Evolutionary conservation across 768 basidiomycete genomes (phyloP).

Genomic region (Porphyrellus cyaneotinctus): DNA sequence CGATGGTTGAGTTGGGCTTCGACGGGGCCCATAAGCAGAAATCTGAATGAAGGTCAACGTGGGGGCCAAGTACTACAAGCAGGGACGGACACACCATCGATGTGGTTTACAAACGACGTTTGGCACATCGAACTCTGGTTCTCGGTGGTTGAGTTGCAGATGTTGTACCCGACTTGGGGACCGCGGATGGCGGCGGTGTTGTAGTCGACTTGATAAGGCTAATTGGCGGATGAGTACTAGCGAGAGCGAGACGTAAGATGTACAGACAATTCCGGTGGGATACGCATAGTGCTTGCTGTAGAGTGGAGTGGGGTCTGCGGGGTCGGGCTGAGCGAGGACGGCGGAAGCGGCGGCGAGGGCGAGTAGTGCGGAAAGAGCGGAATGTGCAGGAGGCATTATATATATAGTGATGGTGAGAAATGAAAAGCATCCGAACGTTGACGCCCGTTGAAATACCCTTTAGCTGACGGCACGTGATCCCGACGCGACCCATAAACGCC

Average conservation of each 20-base stretch:
- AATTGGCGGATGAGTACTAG: not conserved
- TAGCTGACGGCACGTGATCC: constrained; percentile 27
- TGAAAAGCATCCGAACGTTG: not conserved
- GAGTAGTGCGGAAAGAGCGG: constrained; percentile 39
- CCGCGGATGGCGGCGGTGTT: constrained; percentile 45
- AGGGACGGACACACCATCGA: constrained; percentile 31
- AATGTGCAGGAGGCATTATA: constrained; percentile 36
- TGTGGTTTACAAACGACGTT: constrained; percentile 61
- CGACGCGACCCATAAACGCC: constrained; percentile 26
- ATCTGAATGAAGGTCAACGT: constrained; percentile 36
- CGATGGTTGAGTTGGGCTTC: constrained; percentile 50
- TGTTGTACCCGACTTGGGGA: constrained; percentile 59
- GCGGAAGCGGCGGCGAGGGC: constrained; percentile 31
- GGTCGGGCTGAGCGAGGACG: constrained; percentile 31
- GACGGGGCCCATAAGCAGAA: constrained; percentile 67
- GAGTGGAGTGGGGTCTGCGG: constrained; percentile 45
- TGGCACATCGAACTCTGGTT: constrained; percentile 64
- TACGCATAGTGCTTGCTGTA: constrained; percentile 44
- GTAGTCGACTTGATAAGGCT: constrained; percentile 51
- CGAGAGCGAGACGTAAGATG: not conserved
- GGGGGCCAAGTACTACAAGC: not conserved
- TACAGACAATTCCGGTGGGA: constrained; percentile 41
- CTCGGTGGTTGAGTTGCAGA: constrained; percentile 64
- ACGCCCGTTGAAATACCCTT: constrained; percentile 18
- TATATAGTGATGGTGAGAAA: not conserved